phyloP scores from a whole-genome alignment of 2,329 filamentous ascomycete species.

The Cladophialophora immunda region DNA sequence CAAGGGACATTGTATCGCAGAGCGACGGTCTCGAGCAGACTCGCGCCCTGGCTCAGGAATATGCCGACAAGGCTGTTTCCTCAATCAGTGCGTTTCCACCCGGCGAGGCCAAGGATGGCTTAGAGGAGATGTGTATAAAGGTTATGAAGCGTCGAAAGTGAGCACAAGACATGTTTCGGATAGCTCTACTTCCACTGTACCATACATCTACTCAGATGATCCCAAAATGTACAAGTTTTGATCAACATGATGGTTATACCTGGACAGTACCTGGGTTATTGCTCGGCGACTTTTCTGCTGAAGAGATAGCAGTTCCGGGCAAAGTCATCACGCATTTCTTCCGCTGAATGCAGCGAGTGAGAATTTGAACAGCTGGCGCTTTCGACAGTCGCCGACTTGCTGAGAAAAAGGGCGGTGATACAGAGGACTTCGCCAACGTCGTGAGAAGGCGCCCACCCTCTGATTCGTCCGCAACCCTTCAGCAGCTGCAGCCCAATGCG shows the following conservation, averaged over 20 bases:
- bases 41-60: constrained; percentile 86
- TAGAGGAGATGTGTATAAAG: constrained; percentile 94
- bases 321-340: neutral
- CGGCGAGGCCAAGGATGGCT: constrained; percentile 91
- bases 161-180: constrained; percentile 8
- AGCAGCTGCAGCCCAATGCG: neutral
- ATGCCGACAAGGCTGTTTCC: constrained; percentile 83
- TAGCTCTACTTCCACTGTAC: constrained; percentile 4
- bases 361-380: neutral
- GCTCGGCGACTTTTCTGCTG: constrained; percentile 1
- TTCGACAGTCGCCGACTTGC: neutral
- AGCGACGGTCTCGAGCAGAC: constrained; percentile 94
- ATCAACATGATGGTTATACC: neutral
- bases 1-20: constrained; percentile 80
- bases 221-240: neutral
- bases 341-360: neutral
- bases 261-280: neutral
- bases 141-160: constrained; percentile 88
- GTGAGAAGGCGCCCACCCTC: neutral
- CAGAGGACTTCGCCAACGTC: neutral
- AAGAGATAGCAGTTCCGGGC: neutral
- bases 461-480: neutral
- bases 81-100: constrained; percentile 87
- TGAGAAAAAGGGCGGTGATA: neutral
- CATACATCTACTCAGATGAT: constrained; percentile 11